Evolutionary conservation across 441 rosid species (phyloP).

Genomic region (Euphorbia celastroides): DNA sequence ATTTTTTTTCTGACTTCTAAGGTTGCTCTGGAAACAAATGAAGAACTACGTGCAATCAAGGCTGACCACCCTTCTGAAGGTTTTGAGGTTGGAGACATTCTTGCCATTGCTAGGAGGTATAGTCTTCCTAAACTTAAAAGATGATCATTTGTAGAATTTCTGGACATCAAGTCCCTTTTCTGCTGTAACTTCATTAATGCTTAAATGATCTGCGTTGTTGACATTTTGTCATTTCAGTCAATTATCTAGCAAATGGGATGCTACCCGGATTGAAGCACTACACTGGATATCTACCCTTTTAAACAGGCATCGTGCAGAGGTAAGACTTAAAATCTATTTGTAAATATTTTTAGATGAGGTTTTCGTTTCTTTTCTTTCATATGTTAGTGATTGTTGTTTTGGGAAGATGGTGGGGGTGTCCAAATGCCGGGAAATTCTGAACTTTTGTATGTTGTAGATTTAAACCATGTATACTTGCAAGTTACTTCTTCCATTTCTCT

Average conservation of each 20-base stretch:
- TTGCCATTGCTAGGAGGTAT: slow-evolving; percentile 92
- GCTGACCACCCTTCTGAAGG: slow-evolving; percentile 92
- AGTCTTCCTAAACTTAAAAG: slow-evolving; percentile 20
- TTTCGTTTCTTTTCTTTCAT: neutral
- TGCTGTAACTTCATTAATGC: neutral
- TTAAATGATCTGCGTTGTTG: slow-evolving; percentile 23
- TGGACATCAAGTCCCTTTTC: too few species aligned
- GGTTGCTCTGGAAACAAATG: slow-evolving; percentile 99
- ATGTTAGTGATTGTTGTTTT: neutral
- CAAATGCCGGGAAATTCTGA: neutral
- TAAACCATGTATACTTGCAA: neutral
- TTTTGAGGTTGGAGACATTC: slow-evolving; percentile 81
- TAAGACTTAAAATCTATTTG: slow-evolving; percentile 15
- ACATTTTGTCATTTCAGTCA: slow-evolving; percentile 54
- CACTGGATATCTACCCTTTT: slow-evolving; percentile 95
- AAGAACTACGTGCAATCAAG: slow-evolving; percentile 86
- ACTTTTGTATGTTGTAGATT: neutral
- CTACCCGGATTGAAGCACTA: slow-evolving; percentile 95
- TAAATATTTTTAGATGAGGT: neutral
- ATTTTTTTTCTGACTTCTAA: slow-evolving; percentile 20
- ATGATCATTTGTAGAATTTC: too few species aligned
- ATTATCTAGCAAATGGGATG: slow-evolving; percentile 82
- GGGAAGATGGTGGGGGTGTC: neutral
- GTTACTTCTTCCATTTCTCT: neutral
- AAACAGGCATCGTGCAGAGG: slow-evolving; percentile 89